phyloP scores from a whole-genome alignment of 192 early-diverging fungal species.

The Coemansia sp. region DNA sequence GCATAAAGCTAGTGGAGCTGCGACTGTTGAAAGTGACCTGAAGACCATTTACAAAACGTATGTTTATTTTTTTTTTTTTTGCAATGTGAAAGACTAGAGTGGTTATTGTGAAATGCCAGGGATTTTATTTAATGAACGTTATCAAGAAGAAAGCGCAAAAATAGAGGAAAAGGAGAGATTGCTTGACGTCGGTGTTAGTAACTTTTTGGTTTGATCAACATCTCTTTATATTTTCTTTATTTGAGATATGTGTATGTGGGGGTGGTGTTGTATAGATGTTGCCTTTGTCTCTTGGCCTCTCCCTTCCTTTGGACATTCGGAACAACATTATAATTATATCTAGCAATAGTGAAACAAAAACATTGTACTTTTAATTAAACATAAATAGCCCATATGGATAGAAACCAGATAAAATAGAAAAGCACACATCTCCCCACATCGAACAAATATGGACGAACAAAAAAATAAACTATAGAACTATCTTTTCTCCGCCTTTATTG shows the following conservation, averaged over 20 bases:
- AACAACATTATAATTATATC: no score
- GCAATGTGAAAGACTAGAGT: neutral
- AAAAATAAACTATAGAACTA: neutral
- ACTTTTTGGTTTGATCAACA: no score
- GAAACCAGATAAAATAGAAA: neutral
- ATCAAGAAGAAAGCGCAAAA: no score
- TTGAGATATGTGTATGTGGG: neutral
- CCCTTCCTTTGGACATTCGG: neutral
- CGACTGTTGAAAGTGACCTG: neutral
- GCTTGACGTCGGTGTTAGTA: no score
- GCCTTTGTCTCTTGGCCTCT: neutral
- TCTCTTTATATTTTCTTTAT: neutral
- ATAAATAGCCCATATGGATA: neutral
- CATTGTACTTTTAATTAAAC: neutral
- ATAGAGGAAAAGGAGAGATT: no score
- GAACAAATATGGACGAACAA: no score
- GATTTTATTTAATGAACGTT: no score
- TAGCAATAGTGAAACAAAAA: neutral
- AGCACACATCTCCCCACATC: no score
- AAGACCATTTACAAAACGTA: neutral
- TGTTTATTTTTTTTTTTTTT: no score
- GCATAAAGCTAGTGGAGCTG: neutral
- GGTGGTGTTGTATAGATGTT: neutral
- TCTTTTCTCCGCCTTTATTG: neutral
- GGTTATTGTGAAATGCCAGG: neutral